A percentile compares a stretch with the other conserved stretches of the same genome.
Evolutionary conservation across 805 yeast species (phyloP).

Genomic region (Candida krabiensis): DNA sequence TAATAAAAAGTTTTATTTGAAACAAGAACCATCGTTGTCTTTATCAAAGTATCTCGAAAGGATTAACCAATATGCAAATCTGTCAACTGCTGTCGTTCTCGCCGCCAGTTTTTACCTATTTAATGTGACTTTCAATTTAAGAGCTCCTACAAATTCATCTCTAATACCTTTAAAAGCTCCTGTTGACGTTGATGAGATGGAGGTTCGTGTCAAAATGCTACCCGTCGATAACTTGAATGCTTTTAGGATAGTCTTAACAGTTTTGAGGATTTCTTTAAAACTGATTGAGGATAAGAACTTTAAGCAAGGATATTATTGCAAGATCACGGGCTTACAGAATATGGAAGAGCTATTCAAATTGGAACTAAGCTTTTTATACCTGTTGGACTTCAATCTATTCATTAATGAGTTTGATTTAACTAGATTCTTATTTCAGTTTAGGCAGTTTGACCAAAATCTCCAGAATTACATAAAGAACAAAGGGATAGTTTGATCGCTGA

Average conservation of each 20-base stretch:
- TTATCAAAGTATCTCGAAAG: constrained; percentile 31
- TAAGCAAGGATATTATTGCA: constrained; percentile 42
- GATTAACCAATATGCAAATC: constrained; percentile 28
- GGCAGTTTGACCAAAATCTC: constrained; percentile 22
- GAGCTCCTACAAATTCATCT: constrained; percentile 14
- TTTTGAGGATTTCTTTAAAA: constrained; percentile 40
- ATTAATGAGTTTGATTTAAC: constrained; percentile 36
- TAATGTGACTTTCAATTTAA: constrained; percentile 30
- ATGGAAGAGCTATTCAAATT: constrained; percentile 38
- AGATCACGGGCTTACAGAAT: constrained; percentile 44
- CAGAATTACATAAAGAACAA: constrained; percentile 2
- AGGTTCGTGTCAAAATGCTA: constrained; percentile 20
- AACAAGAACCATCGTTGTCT: constrained; percentile 31
- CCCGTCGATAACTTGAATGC: constrained; percentile 38
- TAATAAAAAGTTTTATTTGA: constrained; percentile 31
- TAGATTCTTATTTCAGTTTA: constrained; percentile 34
- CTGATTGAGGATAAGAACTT: constrained; percentile 45
- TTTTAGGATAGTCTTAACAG: constrained; percentile 40
- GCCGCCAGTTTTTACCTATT: constrained; percentile 33
- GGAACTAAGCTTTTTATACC: constrained; percentile 41
- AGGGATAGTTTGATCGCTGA: background rate
- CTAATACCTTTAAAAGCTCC: constrained; percentile 13
- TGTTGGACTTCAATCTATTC: constrained; percentile 41
- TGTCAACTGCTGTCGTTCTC: constrained; percentile 33
- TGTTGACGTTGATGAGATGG: background rate